Evolutionary conservation across 2,329 filamentous ascomycete species (phyloP).

Genomic region (Mollisia scopiformis): DNA sequence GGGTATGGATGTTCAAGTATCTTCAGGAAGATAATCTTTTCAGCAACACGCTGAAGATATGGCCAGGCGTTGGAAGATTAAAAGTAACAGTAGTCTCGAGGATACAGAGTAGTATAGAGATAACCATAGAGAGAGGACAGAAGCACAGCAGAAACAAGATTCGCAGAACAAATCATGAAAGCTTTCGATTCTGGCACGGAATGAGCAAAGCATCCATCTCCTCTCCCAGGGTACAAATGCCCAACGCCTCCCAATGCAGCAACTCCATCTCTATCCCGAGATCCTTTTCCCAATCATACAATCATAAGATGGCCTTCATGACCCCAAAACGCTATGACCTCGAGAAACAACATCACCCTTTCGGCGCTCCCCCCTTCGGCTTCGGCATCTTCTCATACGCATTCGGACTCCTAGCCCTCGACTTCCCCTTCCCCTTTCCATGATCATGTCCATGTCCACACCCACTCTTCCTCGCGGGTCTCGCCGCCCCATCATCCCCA

Average conservation of each 20-base stretch:
- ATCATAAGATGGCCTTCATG: background rate
- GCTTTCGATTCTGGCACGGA: background rate
- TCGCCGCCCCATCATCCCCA: conserved; percentile 46
- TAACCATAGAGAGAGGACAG: no score
- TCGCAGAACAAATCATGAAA: background rate
- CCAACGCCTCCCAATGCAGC: conserved; percentile 7
- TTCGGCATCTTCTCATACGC: conserved; percentile 79
- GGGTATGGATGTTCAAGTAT: no score
- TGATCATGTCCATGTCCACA: conserved; percentile 35
- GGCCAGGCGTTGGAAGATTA: no score
- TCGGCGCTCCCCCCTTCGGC: conserved; percentile 42
- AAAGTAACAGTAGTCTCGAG: no score
- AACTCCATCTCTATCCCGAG: conserved; percentile 6
- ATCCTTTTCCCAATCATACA: conserved; percentile 3
- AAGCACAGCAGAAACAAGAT: no score
- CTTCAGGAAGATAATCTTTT: no score
- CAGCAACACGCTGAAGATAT: no score
- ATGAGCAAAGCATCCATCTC: background rate
- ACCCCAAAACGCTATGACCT: background rate
- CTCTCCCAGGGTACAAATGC: background rate
- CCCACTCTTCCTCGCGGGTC: conserved; percentile 36
- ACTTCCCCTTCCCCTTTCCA: conserved; percentile 42
- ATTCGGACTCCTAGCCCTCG: conserved; percentile 70
- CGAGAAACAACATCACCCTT: background rate
- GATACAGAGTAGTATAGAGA: no score